phyloP scores from a whole-genome alignment of 441 rosid genomes.

The Eruca vesicaria region DNA sequence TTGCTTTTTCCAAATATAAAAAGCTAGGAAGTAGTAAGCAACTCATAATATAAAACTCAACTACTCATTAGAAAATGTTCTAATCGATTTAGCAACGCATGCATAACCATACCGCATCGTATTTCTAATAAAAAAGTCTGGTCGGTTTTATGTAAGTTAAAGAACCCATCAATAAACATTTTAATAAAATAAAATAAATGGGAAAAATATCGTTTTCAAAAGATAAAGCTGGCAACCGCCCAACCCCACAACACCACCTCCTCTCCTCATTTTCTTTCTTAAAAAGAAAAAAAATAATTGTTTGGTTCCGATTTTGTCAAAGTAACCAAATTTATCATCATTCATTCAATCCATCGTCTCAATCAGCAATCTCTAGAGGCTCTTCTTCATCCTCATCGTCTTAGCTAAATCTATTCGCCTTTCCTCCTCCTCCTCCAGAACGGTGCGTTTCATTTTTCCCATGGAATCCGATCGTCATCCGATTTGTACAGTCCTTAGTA shows the following conservation, averaged over 20 bases:
- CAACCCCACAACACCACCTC: slow-evolving; percentile 23
- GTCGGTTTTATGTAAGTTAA: slow-evolving; percentile 9
- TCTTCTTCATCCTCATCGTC: background rate
- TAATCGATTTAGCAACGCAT: background rate
- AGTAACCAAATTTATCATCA: background rate
- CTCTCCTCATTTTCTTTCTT: background rate
- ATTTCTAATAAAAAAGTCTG: background rate
- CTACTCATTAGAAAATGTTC: background rate
- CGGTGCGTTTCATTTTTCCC: background rate
- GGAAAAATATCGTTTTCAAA: slow-evolving; percentile 10
- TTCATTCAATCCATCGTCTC: background rate
- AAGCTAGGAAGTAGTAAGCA: background rate
- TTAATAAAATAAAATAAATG: background rate
- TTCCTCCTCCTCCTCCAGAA: background rate
- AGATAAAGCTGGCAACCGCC: slow-evolving; percentile 25
- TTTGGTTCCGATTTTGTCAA: background rate
- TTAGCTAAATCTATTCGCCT: background rate
- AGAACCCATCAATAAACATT: background rate
- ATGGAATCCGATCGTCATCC: background rate
- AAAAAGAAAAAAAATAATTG: background rate
- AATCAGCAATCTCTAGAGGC: background rate
- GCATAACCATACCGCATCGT: background rate
- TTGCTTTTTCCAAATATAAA: background rate
- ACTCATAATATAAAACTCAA: background rate
- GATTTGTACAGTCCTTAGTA: background rate